phyloP scores from a whole-genome alignment of 371 early-diverging fungal genomes.

The Rhizopus microsporus region DNA sequence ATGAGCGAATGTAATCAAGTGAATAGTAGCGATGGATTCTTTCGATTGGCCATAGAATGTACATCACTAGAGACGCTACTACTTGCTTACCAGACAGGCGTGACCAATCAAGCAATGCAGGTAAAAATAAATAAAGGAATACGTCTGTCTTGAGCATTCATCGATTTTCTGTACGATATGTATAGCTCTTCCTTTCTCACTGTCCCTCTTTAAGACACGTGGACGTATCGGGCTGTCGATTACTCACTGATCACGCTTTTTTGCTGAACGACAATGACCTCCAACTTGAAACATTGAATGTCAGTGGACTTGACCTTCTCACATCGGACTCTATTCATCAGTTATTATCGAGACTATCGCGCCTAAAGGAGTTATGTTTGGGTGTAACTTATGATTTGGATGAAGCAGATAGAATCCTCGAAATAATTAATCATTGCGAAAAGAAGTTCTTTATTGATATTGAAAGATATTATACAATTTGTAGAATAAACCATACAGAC shows the following conservation, averaged over 20 bases:
- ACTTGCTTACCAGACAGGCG: conserved; percentile 41
- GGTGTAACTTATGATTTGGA: conserved; percentile 27
- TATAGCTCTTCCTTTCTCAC: conserved; percentile 22
- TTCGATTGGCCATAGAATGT: conserved; percentile 30
- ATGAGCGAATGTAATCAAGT: conserved; percentile 44
- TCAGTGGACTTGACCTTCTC: conserved; percentile 23
- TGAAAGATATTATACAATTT: conserved; percentile 27
- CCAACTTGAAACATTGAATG: conserved; percentile 26
- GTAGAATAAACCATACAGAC: conserved; percentile 5
- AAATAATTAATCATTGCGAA: conserved; percentile 11
- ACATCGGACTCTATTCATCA: conserved; percentile 17
- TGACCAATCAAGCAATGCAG: conserved; percentile 40
- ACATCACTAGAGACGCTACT: conserved; percentile 23
- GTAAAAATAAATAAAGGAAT: conserved; percentile 14
- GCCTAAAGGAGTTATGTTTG: conserved; percentile 19
- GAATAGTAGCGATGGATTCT: conserved; percentile 22
- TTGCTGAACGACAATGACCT: conserved; percentile 10
- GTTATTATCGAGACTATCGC: conserved; percentile 12
- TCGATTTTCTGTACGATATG: not conserved
- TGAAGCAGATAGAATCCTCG: conserved; percentile 24
- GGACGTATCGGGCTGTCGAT: conserved; percentile 31
- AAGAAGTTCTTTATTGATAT: conserved; percentile 22
- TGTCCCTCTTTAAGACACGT: conserved; percentile 25
- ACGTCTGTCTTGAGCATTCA: not conserved
- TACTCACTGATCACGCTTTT: conserved; percentile 33